These are phyloP conservation scores for Boletus barrowsii DNA, from an alignment of 768 basidiomycete species.

Conservation along the genomic window DNA sequence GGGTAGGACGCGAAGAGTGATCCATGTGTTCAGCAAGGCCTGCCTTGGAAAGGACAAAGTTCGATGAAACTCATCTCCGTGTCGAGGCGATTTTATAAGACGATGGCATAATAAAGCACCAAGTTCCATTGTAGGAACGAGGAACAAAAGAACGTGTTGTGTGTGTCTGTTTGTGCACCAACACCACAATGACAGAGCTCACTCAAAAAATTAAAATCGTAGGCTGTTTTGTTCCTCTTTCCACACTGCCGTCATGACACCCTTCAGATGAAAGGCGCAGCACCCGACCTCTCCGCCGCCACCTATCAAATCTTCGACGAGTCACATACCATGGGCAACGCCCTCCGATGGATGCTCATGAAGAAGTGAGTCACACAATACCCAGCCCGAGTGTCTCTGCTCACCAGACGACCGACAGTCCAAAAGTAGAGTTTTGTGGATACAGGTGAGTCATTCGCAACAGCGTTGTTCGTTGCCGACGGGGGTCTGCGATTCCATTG, in stretches of 20 bases:
- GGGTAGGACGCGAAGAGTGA: slow-evolving; percentile 41
- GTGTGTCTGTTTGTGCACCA: neutral
- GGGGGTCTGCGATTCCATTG: slow-evolving; percentile 12
- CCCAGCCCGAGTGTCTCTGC: neutral
- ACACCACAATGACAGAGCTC: slow-evolving; percentile 24
- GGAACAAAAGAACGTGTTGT: neutral
- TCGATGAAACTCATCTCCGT: neutral
- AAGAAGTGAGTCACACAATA: slow-evolving; percentile 71
- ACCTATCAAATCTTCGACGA: slow-evolving; percentile 93
- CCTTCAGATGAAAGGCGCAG: slow-evolving; percentile 78
- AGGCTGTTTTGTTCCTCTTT: slow-evolving; percentile 3
- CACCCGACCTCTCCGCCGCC: slow-evolving; percentile 78
- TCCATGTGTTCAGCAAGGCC: slow-evolving; percentile 20
- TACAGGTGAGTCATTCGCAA: slow-evolving; percentile 64
- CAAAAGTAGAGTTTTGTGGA: slow-evolving; percentile 97
- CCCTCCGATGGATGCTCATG: slow-evolving; percentile 97
- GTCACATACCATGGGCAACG: slow-evolving; percentile 94
- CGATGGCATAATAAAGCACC: too few relatives aligned
- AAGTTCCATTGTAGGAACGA: neutral
- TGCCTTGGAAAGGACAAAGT: slow-evolving; percentile 10
- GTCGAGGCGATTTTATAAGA: slow-evolving; percentile 13
- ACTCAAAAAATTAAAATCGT: slow-evolving; percentile 34
- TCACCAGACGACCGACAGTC: slow-evolving; percentile 52
- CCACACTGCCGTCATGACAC: slow-evolving; percentile 9
- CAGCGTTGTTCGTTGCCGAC: neutral